These are phyloP conservation scores for Fusarium bulbicola DNA, from an alignment of 2,329 filamentous ascomycete genomes.

Conservation along the genomic window DNA sequence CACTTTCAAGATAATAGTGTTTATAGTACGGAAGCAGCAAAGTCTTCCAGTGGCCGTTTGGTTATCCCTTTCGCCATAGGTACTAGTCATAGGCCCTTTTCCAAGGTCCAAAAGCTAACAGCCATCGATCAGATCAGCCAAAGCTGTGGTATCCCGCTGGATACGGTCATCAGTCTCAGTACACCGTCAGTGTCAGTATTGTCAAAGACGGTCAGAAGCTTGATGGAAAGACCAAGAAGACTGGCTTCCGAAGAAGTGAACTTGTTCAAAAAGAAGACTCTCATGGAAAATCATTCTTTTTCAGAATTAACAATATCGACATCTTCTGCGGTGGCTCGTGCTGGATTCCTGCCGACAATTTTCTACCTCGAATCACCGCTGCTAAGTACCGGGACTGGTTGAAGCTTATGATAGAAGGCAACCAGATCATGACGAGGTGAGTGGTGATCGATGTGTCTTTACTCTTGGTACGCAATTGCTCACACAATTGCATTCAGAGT, in stretches of 20 bases:
- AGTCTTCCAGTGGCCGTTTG: not conserved
- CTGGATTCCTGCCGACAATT: not conserved
- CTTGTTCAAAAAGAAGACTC: not conserved
- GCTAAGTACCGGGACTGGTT: not conserved
- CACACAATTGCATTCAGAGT: not conserved
- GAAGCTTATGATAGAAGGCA: not conserved
- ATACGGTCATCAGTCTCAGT: not conserved
- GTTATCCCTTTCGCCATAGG: not conserved
- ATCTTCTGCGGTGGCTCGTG: not conserved
- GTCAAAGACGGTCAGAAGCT: not conserved
- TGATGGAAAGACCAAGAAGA: not conserved
- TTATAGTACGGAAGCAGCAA: not conserved
- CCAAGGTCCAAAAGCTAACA: not conserved
- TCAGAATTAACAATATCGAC: not conserved
- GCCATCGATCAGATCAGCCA: not conserved
- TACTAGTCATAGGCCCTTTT: not conserved
- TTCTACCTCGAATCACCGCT: not conserved
- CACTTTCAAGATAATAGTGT: not conserved
- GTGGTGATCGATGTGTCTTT: not conserved
- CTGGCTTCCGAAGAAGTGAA: not conserved
- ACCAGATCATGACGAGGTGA: conserved; percentile 4
- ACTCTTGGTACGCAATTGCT: not conserved
- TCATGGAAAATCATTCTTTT: not conserved
- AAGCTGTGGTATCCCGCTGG: not conserved
- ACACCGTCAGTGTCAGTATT: not conserved